Conservation (phyloP, 1,284 basidiomycete species). For the Cerioporus squamosus region DNA sequence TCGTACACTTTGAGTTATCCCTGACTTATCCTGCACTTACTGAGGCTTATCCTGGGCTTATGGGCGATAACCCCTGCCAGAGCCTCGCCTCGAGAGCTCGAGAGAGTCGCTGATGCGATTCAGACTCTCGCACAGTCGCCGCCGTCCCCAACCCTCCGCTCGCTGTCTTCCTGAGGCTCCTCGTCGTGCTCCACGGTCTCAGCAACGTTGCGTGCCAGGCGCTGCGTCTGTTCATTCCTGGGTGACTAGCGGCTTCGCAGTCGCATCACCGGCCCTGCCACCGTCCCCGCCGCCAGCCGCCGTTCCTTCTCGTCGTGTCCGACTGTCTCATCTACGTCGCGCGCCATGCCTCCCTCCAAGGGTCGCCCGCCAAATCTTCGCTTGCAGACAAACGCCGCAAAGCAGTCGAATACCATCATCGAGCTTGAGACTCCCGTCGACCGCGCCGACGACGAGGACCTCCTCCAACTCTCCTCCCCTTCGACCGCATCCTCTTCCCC, state of each 20-base stretch:
- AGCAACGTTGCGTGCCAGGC: constrained; percentile 19
- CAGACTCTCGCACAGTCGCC: too few species aligned
- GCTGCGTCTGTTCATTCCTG: too few species aligned
- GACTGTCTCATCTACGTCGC: neutral
- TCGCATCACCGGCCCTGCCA: neutral
- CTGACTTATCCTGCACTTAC: too few species aligned
- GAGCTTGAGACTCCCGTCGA: constrained; percentile 42
- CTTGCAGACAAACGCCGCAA: constrained; percentile 33
- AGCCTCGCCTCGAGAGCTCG: too few species aligned
- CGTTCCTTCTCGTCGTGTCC: neutral
- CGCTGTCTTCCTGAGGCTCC: too few species aligned
- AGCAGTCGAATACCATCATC: constrained; percentile 38
- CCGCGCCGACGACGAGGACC: constrained; percentile 30
- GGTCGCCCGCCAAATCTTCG: constrained; percentile 43
- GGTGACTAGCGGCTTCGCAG: too few species aligned
- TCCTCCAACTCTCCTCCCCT: constrained; percentile 29
- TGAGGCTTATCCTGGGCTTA: too few species aligned
- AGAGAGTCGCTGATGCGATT: too few species aligned
- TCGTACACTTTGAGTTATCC: too few species aligned
- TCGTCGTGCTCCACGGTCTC: neutral
- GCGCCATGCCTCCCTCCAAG: constrained; percentile 31
- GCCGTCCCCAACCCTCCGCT: too few species aligned
- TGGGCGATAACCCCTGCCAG: too few species aligned
- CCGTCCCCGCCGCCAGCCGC: neutral
- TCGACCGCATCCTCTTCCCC: constrained; percentile 41